These are phyloP conservation scores for Capsicum pubescens DNA, from an alignment of 257 asterid genomes.

Conservation along the genomic window DNA sequence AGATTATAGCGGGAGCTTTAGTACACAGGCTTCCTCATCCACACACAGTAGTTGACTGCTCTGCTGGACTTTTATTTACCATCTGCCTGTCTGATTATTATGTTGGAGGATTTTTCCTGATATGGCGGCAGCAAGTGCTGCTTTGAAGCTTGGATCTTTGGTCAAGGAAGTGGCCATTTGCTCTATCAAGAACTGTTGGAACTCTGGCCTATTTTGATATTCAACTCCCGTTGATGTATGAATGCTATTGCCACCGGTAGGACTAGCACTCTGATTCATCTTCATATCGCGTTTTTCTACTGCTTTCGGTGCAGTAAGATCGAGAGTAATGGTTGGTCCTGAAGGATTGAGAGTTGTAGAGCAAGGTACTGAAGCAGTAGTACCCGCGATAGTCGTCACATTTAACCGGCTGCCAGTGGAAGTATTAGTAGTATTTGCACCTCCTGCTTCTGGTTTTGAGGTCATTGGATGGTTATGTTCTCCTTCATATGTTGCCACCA, in stretches of 20 bases:
- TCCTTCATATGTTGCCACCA: conserved; percentile 90
- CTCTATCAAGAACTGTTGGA: conserved; percentile 68
- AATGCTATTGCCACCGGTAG: not conserved
- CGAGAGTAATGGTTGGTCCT: conserved; percentile 60
- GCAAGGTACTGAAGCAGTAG: conserved; percentile 48
- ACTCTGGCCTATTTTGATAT: conserved; percentile 39
- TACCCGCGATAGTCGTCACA: conserved; percentile 22
- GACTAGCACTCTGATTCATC: conserved; percentile 19
- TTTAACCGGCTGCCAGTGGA: conserved; percentile 39
- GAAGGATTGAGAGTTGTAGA: conserved; percentile 50
- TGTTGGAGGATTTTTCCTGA: conserved; percentile 76
- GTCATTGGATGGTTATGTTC: conserved; percentile 80
- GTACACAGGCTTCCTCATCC: too few relatives aligned
- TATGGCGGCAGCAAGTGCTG: conserved; percentile 94
- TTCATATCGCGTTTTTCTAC: conserved; percentile 30
- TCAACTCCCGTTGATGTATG: not conserved
- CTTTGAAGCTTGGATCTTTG: conserved; percentile 85
- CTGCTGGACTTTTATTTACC: conserved; percentile 10
- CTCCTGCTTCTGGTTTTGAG: conserved; percentile 49
- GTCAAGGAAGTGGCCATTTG: conserved; percentile 92
- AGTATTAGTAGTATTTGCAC: not conserved
- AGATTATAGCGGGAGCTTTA: too few relatives aligned
- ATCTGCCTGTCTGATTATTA: conserved; percentile 26
- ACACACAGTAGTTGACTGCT: not conserved
- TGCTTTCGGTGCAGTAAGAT: conserved; percentile 60